Conservation (phyloP, 1,284 basidiomycete species). For the Fistulinella cinereoalba region DNA sequence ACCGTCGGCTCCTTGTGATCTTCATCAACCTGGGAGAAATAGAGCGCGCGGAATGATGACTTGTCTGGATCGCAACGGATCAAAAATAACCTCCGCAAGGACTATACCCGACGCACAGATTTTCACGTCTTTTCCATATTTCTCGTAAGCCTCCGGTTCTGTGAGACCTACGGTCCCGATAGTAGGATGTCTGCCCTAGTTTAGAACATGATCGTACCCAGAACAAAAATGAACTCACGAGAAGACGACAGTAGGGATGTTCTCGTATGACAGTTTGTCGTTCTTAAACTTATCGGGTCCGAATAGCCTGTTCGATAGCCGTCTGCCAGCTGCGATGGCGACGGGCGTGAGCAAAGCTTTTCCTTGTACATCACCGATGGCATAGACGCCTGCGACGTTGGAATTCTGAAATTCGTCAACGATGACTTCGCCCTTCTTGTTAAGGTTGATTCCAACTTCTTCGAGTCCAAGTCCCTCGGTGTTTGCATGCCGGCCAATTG, state of each 20-base stretch:
- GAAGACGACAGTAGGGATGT: slow-evolving; percentile 94
- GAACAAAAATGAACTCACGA: slow-evolving; percentile 56
- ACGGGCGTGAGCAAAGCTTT: slow-evolving; percentile 96
- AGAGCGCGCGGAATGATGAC: slow-evolving; percentile 79
- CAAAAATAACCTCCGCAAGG: slow-evolving; percentile 1
- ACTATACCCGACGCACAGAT: slow-evolving; percentile 61
- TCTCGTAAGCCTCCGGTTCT: slow-evolving; percentile 84
- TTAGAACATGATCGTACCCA: neutral
- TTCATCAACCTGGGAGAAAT: slow-evolving; percentile 85
- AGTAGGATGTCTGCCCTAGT: slow-evolving; percentile 71
- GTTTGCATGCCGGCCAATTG: slow-evolving; percentile 85
- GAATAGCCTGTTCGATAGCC: slow-evolving; percentile 88
- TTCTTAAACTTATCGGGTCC: slow-evolving; percentile 82
- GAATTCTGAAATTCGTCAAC: slow-evolving; percentile 94
- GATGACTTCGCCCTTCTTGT: slow-evolving; percentile 77
- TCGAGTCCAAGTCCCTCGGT: slow-evolving; percentile 81
- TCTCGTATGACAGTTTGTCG: slow-evolving; percentile 86
- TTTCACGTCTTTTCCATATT: slow-evolving; percentile 87
- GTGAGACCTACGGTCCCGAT: slow-evolving; percentile 92
- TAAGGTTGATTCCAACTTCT: slow-evolving; percentile 72
- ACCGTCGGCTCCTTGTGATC: slow-evolving; percentile 89
- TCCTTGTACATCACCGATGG: slow-evolving; percentile 92
- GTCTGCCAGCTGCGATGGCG: slow-evolving; percentile 92
- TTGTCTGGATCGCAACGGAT: slow-evolving; percentile 48
- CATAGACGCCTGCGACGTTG: slow-evolving; percentile 67